Evolutionary conservation across 495 filamentous ascomycete genomes (phyloP).

Genomic region (Penicillium simplicissimum): DNA sequence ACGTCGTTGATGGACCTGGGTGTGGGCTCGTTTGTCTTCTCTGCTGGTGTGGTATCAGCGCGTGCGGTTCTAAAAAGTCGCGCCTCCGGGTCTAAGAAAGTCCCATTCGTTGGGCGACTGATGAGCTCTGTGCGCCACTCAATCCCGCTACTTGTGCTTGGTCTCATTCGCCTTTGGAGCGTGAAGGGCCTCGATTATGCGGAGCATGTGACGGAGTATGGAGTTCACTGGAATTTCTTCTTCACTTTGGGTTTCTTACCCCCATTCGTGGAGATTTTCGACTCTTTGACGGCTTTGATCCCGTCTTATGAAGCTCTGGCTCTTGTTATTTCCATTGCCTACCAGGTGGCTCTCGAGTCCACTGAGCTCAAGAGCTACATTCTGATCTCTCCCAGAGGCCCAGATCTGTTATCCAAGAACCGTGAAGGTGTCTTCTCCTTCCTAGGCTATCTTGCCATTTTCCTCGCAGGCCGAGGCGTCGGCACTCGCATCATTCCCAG

Average conservation of each 20-base stretch:
- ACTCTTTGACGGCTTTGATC: slow-evolving; percentile 56
- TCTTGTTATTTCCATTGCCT: slow-evolving; percentile 60
- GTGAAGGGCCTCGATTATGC: slow-evolving; percentile 96
- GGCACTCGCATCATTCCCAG: slow-evolving; percentile 78
- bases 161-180: slow-evolving; percentile 76
- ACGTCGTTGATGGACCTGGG: slow-evolving; percentile 98
- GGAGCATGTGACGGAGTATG: slow-evolving; percentile 97
- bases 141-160: slow-evolving; percentile 77
- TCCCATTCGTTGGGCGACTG: slow-evolving; percentile 55
- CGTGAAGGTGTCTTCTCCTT: slow-evolving; percentile 94
- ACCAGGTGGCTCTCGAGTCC: slow-evolving; percentile 73
- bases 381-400: slow-evolving; percentile 73
- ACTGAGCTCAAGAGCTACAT: slow-evolving; percentile 81
- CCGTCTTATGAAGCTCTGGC: slow-evolving; percentile 75
- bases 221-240: slow-evolving; percentile 99
- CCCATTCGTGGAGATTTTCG: slow-evolving; percentile 86
- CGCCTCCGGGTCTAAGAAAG: slow-evolving; percentile 37
- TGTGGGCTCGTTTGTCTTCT: slow-evolving; percentile 97
- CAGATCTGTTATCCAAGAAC: slow-evolving; percentile 79
- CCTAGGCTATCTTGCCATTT: slow-evolving; percentile 90
- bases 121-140: slow-evolving; percentile 71
- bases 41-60: slow-evolving; percentile 87
- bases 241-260: slow-evolving; percentile 91
- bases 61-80: slow-evolving; percentile 77
- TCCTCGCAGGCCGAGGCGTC: slow-evolving; percentile 80